Conservation (phyloP, 495 filamentous ascomycete species). For the Thozetella sp. region DNA sequence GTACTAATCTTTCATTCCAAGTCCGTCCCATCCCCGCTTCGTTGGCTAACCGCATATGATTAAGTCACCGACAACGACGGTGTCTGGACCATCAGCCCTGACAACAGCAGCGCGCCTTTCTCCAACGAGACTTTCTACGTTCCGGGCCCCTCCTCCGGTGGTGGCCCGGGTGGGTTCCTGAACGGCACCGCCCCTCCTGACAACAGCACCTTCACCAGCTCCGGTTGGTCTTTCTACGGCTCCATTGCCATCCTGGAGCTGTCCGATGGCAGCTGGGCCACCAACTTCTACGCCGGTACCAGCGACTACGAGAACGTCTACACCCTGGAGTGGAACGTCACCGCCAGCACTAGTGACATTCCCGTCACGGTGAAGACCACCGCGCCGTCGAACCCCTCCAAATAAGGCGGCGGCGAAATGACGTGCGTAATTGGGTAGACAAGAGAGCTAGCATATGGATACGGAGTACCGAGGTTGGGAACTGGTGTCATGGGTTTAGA, state of each 20-base stretch:
- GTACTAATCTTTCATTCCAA: not conserved
- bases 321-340: conserved; percentile 2
- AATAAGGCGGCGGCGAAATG: too few species aligned
- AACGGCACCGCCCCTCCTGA: not conserved
- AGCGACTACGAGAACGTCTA: not conserved
- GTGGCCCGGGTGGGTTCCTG: not conserved
- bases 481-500: too few species aligned
- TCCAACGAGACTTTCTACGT: not conserved
- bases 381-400: not conserved
- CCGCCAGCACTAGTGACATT: not conserved
- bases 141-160: not conserved
- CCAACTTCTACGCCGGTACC: not conserved
- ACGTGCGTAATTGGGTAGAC: too few species aligned
- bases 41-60: not conserved
- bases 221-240: not conserved
- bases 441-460: too few species aligned
- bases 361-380: not conserved
- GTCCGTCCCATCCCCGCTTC: not conserved
- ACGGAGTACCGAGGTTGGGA: too few species aligned
- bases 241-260: not conserved
- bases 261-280: not conserved
- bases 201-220: conserved; percentile 1
- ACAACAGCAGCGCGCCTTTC: not conserved
- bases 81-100: not conserved
- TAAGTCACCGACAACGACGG: not conserved